Conservation (phyloP, 768 basidiomycete species). For the Auricularia auricula-judae region DNA sequence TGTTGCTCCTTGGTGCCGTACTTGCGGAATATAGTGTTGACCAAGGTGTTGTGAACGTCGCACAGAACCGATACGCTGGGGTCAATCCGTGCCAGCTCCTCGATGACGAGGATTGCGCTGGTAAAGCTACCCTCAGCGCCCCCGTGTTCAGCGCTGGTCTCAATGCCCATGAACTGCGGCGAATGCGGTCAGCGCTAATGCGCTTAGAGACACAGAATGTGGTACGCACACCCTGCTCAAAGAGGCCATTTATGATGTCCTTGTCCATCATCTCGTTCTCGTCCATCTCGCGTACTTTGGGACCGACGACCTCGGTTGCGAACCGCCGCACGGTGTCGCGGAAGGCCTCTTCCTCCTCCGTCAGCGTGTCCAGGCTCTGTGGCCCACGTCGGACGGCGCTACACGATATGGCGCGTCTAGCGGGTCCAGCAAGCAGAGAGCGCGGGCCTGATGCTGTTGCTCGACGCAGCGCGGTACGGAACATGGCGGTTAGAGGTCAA, state of each 20-base stretch:
- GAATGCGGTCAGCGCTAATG: constrained; percentile 3
- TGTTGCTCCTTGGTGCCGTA: constrained; percentile 80
- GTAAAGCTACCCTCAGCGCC: constrained; percentile 90
- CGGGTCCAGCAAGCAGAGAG: not conserved
- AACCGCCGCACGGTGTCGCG: constrained; percentile 84
- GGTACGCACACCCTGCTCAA: constrained; percentile 80
- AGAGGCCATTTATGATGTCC: constrained; percentile 72
- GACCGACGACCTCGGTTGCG: constrained; percentile 78
- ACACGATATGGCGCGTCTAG: constrained; percentile 1
- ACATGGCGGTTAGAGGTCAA: not conserved
- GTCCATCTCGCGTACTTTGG: constrained; percentile 95
- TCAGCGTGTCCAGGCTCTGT: constrained; percentile 65
- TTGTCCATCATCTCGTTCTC: constrained; percentile 95
- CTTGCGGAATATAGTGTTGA: constrained; percentile 86
- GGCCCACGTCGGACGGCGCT: not conserved
- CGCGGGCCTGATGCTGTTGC: not conserved
- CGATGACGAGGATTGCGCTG: constrained; percentile 90
- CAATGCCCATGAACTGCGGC: constrained; percentile 89
- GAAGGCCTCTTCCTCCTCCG: constrained; percentile 91
- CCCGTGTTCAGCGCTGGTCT: constrained; percentile 72
- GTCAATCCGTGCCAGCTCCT: constrained; percentile 93
- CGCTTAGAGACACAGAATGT: not conserved
- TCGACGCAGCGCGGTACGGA: not conserved
- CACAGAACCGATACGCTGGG: constrained; percentile 93
- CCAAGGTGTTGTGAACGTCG: constrained; percentile 97